Conservation (phyloP, 108 stramenopile species). For the Cyclotella sp. region DNA sequence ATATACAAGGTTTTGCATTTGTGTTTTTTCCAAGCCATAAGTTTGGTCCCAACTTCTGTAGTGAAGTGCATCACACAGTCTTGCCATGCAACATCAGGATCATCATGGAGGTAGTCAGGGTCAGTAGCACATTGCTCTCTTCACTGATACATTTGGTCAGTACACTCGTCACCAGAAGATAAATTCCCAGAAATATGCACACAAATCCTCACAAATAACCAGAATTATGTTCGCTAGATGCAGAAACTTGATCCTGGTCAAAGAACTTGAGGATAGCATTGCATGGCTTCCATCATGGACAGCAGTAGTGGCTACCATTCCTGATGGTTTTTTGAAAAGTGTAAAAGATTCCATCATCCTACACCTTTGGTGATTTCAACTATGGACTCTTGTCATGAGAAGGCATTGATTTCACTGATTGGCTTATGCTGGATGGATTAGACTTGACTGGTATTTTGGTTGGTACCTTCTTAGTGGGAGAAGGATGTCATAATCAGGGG, state of each 20-base stretch:
- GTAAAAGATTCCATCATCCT: neutral
- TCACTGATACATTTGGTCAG: too few species aligned
- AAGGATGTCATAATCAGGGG: too few species aligned
- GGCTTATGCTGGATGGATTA: neutral
- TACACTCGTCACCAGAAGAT: too few species aligned
- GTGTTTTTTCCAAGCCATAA: neutral
- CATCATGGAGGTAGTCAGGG: neutral
- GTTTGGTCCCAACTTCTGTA: neutral
- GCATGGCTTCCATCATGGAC: neutral
- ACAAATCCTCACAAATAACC: neutral
- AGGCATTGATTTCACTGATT: neutral
- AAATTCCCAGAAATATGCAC: too few species aligned
- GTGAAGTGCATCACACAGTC: neutral
- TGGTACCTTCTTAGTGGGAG: too few species aligned
- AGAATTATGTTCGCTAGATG: neutral
- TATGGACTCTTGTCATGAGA: neutral
- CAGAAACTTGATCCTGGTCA: too few species aligned
- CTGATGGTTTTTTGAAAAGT: neutral
- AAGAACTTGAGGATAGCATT: neutral
- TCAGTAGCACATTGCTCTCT: too few species aligned
- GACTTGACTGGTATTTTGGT: neutral
- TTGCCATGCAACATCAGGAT: neutral
- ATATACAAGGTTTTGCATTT: slow-evolving; percentile 4
- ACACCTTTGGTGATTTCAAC: neutral
- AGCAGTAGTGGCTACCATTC: neutral